These are phyloP conservation scores for Suillus hirtellus DNA, from an alignment of 768 basidiomycete species.

Conservation along the genomic window DNA sequence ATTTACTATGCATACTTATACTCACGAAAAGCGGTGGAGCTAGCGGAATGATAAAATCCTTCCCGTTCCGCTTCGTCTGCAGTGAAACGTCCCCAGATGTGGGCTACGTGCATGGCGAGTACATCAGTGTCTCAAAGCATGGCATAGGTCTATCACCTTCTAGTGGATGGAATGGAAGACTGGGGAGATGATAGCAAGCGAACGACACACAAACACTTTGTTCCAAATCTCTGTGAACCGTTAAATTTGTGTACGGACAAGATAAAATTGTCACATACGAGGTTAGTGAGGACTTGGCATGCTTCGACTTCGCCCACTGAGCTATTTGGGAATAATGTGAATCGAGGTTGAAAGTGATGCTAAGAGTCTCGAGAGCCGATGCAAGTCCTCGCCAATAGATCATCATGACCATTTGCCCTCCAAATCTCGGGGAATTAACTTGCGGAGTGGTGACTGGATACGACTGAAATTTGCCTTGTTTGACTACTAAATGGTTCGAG, in stretches of 20 bases:
- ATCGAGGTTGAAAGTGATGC: constrained; percentile 31
- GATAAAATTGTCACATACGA: constrained; percentile 33
- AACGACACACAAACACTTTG: constrained; percentile 45
- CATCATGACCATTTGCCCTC: constrained; percentile 21
- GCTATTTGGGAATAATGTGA: constrained; percentile 26
- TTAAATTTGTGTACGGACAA: not conserved
- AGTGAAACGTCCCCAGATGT: constrained; percentile 24
- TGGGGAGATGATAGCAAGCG: constrained; percentile 41
- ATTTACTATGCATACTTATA: constrained; percentile 28
- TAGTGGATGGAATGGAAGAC: constrained; percentile 19
- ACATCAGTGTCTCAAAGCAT: constrained; percentile 18
- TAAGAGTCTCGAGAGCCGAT: constrained; percentile 9
- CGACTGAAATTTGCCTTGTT: not conserved
- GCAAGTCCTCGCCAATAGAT: constrained; percentile 20
- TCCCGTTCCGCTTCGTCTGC: constrained; percentile 11
- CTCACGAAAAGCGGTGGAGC: constrained; percentile 35
- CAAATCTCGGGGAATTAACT: constrained; percentile 11
- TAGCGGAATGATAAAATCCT: constrained; percentile 19
- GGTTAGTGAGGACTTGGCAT: constrained; percentile 23
- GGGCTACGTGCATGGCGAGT: constrained; percentile 46
- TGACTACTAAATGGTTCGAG: not conserved
- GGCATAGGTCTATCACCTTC: constrained; percentile 18
- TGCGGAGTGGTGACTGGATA: not conserved
- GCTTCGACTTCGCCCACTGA: constrained; percentile 40
- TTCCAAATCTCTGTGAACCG: constrained; percentile 31